Percentiles rank a stretch among this genome's conserved stretches.
Conservation (phyloP, 306 rosid species). For the Glycine latifolia region DNA sequence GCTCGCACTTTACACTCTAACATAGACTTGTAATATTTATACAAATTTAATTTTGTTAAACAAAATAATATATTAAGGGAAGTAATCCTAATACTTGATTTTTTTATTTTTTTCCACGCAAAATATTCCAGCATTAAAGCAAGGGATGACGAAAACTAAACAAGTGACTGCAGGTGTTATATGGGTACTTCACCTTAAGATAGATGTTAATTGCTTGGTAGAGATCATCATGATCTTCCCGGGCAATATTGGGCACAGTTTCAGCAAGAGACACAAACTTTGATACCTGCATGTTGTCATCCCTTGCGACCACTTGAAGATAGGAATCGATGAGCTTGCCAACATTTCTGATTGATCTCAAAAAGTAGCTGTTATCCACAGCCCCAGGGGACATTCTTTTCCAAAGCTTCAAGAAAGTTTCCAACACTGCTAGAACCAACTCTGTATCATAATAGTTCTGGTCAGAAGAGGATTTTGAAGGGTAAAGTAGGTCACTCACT, state of each 20-base stretch:
- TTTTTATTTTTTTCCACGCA: no score
- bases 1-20: no score
- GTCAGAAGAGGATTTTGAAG: slow-evolving; percentile 45
- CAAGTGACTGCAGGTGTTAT: no score
- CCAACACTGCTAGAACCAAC: slow-evolving; percentile 77
- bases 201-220: slow-evolving; percentile 90
- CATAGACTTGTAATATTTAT: no score
- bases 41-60: no score
- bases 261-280: slow-evolving; percentile 80
- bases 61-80: no score
- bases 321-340: slow-evolving; percentile 94
- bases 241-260: slow-evolving; percentile 79
- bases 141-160: no score
- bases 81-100: no score
- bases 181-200: slow-evolving; percentile 66
- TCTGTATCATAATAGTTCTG: slow-evolving; percentile 78
- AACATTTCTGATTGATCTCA: slow-evolving; percentile 75
- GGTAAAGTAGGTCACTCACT: slow-evolving; percentile 76
- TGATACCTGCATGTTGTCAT: slow-evolving; percentile 72
- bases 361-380: slow-evolving; percentile 60
- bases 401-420: slow-evolving; percentile 77
- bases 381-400: slow-evolving; percentile 73
- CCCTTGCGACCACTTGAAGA: slow-evolving; percentile 88
- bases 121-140: no score
- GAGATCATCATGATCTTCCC: slow-evolving; percentile 72